A percentile compares a stretch with the other conserved stretches of the same genome.
Conservation (phyloP, 2,329 filamentous ascomycete species). For the Cryphonectria naterciae region DNA sequence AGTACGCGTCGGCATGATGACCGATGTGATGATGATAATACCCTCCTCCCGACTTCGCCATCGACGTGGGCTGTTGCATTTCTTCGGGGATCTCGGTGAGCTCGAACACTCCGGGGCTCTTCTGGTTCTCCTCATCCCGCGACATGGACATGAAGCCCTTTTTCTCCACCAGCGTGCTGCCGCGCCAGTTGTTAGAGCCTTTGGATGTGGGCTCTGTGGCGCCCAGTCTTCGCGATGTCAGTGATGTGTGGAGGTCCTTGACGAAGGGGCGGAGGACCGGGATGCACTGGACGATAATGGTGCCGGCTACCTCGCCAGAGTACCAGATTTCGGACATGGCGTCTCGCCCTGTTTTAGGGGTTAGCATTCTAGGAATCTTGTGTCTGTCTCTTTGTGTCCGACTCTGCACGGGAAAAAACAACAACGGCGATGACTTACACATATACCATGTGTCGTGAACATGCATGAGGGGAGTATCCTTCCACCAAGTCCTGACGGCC, state of each 20-base stretch:
- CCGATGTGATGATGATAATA: slow-evolving; percentile 5
- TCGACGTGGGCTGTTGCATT: neutral
- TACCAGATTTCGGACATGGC: slow-evolving; percentile 52
- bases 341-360: slow-evolving; percentile 41
- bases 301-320: slow-evolving; percentile 56
- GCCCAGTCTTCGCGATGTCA: slow-evolving; percentile 38
- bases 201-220: slow-evolving; percentile 20
- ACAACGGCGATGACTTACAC: slow-evolving; percentile 37
- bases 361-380: neutral
- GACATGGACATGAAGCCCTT: slow-evolving; percentile 19
- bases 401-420: neutral
- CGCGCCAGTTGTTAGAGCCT: slow-evolving; percentile 23
- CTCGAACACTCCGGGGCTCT: slow-evolving; percentile 19
- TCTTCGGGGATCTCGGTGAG: slow-evolving; percentile 25
- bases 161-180: slow-evolving; percentile 24
- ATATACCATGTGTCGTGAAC: slow-evolving; percentile 50
- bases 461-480: slow-evolving; percentile 48
- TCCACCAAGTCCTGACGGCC: slow-evolving; percentile 53
- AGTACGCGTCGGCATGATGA: slow-evolving; percentile 24
- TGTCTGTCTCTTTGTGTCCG: neutral
- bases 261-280: slow-evolving; percentile 55
- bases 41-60: neutral
- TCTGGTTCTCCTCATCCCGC: slow-evolving; percentile 26
- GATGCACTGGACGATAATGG: slow-evolving; percentile 59
- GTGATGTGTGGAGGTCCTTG: slow-evolving; percentile 44